Base-by-base conservation (phyloP, 805 yeast species). In the Tetrapisispora fleetii region DNA sequence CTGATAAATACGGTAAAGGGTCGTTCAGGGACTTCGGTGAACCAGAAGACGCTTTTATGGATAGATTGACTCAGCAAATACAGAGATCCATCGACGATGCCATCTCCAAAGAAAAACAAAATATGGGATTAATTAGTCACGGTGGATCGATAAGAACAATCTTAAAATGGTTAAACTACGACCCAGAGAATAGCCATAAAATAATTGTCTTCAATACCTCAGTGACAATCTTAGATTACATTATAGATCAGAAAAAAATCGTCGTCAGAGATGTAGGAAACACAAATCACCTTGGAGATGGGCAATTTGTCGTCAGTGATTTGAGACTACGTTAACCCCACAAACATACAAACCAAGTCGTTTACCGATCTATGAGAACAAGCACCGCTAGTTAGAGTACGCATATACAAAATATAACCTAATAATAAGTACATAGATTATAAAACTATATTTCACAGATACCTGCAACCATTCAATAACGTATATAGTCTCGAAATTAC, bases 141-240 rank as follows among this genome's bases (percentile, higher is more conserved):
- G 95, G 95, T 19, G 95, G 95, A 9, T 83, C 84, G 1, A 80
- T 87, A 17, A 76, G 86, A 42, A 75, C 79, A 28, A 72, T 81
- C 36, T 60, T 78, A 37, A 75, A 75, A 51, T 71, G 80, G 60
- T 66, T 83, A 40, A 65, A 78, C 44, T 57, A 63, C 5, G 72
- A 69, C 2, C 68, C 78, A 46, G 66, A 64, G 4, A 63, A 67
- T 3, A 68, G 67, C 1, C 64, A 77, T 45, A 59, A 65, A 1
- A 65, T 65, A 4, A 81, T 82, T 37, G 93, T 91, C 0, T 83
- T 73, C 62, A 86, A 86, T 62, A 85, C 95, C 1, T 81, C 90
- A 5, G 74, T 86, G 7, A 79, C 90, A 0, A 72, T 81, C 6
- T 70, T 86, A 2, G 91, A 84, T 56, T 70, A 79, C 22, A 63